Base-by-base conservation (phyloP, 768 basidiomycete genomes). In the Cantharellus cinnabarinus region DNA sequence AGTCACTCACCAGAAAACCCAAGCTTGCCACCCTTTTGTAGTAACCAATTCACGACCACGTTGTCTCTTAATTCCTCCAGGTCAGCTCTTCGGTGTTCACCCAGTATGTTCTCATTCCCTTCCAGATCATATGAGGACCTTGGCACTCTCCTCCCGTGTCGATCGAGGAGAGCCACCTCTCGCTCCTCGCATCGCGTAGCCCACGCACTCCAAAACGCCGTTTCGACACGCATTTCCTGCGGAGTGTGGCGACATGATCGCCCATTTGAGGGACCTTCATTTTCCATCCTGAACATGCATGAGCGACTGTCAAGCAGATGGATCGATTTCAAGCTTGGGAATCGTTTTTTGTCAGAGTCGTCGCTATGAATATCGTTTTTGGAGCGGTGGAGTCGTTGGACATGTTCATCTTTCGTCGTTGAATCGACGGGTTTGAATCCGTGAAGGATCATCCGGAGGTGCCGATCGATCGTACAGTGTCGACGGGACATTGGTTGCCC, bases 401-500 rank as follows among this genome's bases (percentile, higher is more conserved):
- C 20, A 29, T 29, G 20, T 29, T 29, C 20, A 29, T 29, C 20
- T 29, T n/a, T 29, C 20, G 20, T 29, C 20, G 20, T 29, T 29
- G 20, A 29, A 29, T 37, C 52, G 52, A 54, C 1, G 38, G 35
- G 7, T 14, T 7, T 10, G 52, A 37, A 10, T 7, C 52, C 52
- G 35, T 37, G 7, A 7, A 54, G 52, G 14, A 54, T 10, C 14
- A 37, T 37, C 14, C 52, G 52, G 35, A 54, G 52, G 52, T 54
- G 52, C 35, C 52, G 10, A 54, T 54, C 52, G 52, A 54, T 54
- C 52, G 52, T 54, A 37, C 52, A 54, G 52, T 54, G 52, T 7
- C 52, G 52, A 37, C 38, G 7, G 35, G 52, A 10, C 52, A 54
- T 54, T 29, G 20, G 20, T 29, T 1, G 20, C 20, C 20, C 20